A percentile compares a stretch with the other conserved stretches of the same genome.
Evolutionary conservation across 2,329 filamentous ascomycete species (phyloP).

Genomic region (Zasmidium cellare): DNA sequence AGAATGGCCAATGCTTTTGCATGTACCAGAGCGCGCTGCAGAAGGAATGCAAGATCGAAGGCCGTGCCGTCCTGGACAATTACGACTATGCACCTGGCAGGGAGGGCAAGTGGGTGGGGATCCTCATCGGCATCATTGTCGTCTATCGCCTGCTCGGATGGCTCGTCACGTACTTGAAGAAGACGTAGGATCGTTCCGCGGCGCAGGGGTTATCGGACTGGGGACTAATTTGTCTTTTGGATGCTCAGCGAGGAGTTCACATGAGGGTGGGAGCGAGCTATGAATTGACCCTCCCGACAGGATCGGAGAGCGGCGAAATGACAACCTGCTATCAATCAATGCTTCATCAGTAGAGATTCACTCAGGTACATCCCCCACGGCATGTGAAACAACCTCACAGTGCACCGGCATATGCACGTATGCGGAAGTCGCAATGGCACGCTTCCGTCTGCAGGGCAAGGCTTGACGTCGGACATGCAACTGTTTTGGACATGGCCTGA

Average conservation of each 20-base stretch:
- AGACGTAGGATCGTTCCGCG: constrained; percentile 7
- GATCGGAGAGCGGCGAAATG: neutral
- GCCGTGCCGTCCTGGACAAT: constrained; percentile 63
- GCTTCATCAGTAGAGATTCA: neutral
- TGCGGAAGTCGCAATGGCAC: neutral
- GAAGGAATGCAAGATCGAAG: constrained; percentile 65
- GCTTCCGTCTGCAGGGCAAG: neutral
- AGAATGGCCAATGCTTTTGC: constrained; percentile 56
- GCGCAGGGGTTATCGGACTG: too few species aligned
- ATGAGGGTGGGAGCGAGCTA: neutral
- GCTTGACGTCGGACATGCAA: neutral
- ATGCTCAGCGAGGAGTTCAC: neutral
- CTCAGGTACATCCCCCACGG: neutral
- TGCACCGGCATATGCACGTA: neutral
- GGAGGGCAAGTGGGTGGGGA: constrained; percentile 68
- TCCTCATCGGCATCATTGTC: constrained; percentile 70
- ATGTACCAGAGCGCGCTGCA: constrained; percentile 66
- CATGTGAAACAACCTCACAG: neutral
- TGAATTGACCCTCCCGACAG: neutral
- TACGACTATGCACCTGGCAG: constrained; percentile 66
- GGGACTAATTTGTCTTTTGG: constrained; percentile 10
- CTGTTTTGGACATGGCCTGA: neutral
- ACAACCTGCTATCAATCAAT: neutral
- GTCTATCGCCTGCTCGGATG: constrained; percentile 69
- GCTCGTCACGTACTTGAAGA: constrained; percentile 44